Base-by-base conservation (phyloP, 2,329 filamentous ascomycete species). In the Aspergillus sp. region DNA sequence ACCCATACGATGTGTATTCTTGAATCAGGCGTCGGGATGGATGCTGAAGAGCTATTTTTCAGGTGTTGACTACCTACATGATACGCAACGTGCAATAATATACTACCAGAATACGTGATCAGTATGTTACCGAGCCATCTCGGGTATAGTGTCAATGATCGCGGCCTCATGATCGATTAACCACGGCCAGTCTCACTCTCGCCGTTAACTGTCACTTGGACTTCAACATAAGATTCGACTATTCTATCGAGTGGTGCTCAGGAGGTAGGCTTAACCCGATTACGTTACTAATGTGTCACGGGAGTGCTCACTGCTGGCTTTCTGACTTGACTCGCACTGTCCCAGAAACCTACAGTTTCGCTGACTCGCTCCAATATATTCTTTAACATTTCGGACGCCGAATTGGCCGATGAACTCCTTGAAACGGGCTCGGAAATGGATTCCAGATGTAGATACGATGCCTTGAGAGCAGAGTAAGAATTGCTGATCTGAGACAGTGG, bases 11-110 rank as follows among this genome's bases (percentile, higher is more conserved):
- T 59, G 54, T 46, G 43, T 64, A 57, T 1, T 52, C 57, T 38
- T 41, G 47, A 54, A 22, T 25, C 45, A 50, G 57, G 58, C 58
- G 62, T 61, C 64, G 56, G 53, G 60, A 49, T 34, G 58, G 43
- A 48, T 50, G 49, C 38, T 48, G 48, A 34, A 43, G 46, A 28
- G 43, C 25, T 59, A 19, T 17, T 25, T 23, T 59, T 52, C 31
- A 13, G 13, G 11, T 41, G 5, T 41, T 41, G 11, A 41, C 34
- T 15, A 13, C 15, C 34, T 41, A 41, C 15, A 17, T 13, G 34
- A 15, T 41, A 41, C 34, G 34, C 34, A 13, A 41, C 34, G 13
- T 41, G 34, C 34, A 41, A 41, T 41, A 41, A 41, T 41, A 41
- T 41, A 41, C 34, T 15, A 13, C 4, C 34, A 1, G 15, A 17